phyloP scores from a whole-genome alignment of 345 rosid species.

The Euphorbia peplus region DNA sequence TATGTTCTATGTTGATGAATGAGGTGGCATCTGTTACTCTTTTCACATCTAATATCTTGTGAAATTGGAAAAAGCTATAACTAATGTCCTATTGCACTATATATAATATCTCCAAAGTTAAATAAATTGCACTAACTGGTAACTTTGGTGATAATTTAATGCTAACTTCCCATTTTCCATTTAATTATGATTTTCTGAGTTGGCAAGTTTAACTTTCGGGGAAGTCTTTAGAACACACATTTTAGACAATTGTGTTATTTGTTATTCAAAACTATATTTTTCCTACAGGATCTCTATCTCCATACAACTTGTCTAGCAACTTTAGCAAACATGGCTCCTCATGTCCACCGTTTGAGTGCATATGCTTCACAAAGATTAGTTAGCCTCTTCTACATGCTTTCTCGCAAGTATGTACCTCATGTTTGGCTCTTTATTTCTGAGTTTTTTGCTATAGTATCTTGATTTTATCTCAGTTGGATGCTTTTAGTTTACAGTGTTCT shows the following conservation, averaged over 20 bases:
- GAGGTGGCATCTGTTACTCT: not conserved
- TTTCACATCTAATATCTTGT: not conserved
- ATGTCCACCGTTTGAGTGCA: conserved; percentile 88
- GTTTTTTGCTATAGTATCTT: conserved; percentile 2
- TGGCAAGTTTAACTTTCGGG: not conserved
- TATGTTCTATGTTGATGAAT: not conserved
- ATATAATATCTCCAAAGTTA: not conserved
- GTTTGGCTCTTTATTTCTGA: conserved; percentile 12
- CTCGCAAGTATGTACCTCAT: conserved; percentile 68
- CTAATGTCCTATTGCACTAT: not conserved
- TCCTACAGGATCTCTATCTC: conserved; percentile 87
- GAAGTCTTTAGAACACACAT: not conserved
- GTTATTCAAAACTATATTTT: not conserved
- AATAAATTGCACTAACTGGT: not conserved
- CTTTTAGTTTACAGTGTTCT: conserved; percentile 1
- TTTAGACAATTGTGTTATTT: not conserved
- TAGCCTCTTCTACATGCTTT: conserved; percentile 96
- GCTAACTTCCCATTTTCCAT: not conserved
- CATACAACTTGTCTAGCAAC: conserved; percentile 97
- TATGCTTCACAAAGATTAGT: conserved; percentile 96
- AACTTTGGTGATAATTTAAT: not conserved
- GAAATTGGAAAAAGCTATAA: not conserved
- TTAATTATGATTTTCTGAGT: not conserved
- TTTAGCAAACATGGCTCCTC: conserved; percentile 99
- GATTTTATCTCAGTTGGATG: conserved; percentile 7